Base-by-base conservation (phyloP, 257 asterid species). In the Catharanthus roseus region DNA sequence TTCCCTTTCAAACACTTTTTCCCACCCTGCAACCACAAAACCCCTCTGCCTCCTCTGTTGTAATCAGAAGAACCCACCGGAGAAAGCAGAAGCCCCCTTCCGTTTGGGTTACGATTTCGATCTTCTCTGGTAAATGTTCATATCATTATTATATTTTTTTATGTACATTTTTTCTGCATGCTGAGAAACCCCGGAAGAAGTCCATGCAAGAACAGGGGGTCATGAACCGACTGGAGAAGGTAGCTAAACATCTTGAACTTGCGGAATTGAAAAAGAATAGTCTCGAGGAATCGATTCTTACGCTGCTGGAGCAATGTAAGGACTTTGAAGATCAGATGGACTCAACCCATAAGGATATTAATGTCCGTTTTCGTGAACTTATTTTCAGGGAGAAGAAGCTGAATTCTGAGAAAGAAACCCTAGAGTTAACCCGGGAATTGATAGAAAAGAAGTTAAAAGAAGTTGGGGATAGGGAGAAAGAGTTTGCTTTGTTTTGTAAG, bases 351-450 rank as follows among this genome's bases (percentile, higher is more conserved):
- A 64, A 23, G 6, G 51, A 55, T 57, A 55, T 76, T 23, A 7
- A 23, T 31, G 47, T 71, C 56, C 6, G 72, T 51, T 31, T 70
- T 54, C 34, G 58, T 24, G 73, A 76, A 33, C 69, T 70, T 7
- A 60, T 71, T 54, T 45, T 38, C 19, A 65, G 39, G 57, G 73
- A 76, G 56, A 55, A 67, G 41, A 57, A 44, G 60, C 34, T 76
- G 72, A 18, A 34, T n/a, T 65, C 72, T n/a, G 44, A 64, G 11
- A 70, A 71, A 55, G 80, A 76, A 70, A 67, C 76, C 45, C 12
- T 71, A 16, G 65, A 71, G 50, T 34, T 49, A 18, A 21, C 10
- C n/a, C 26, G 60, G 57, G 23, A 72, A 39, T 77, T 65, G 3
- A 6, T 77, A 5, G 73, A 71, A 44, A 13, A 45, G 54, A 65